Percentiles rank a stretch among this genome's conserved stretches.
Conservation (phyloP, 1,139 yeast species). For the Insectozyma bohioensis region DNA sequence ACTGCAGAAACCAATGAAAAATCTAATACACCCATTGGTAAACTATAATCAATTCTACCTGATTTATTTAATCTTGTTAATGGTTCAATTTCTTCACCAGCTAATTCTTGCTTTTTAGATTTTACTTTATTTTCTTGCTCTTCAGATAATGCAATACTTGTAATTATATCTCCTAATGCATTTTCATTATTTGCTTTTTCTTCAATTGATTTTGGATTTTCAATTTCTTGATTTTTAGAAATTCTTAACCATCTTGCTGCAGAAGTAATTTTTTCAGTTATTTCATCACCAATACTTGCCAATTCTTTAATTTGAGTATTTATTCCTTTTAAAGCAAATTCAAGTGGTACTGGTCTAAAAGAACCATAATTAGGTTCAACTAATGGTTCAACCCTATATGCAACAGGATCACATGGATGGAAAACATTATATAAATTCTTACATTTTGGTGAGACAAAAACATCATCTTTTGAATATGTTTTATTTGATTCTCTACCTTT, state of each 20-base stretch:
- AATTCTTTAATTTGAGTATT: slow-evolving; percentile 43
- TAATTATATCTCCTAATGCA: slow-evolving; percentile 46
- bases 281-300: slow-evolving; percentile 41
- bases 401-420: slow-evolving; percentile 89
- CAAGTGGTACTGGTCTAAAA: slow-evolving; percentile 59
- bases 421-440: slow-evolving; percentile 69
- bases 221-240: slow-evolving; percentile 8
- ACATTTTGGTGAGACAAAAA: slow-evolving; percentile 49
- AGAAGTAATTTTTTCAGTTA: slow-evolving; percentile 43
- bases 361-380: slow-evolving; percentile 54
- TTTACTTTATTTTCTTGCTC: slow-evolving; percentile 17
- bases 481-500: slow-evolving; percentile 28
- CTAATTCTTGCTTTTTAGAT: slow-evolving; percentile 3
- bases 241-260: slow-evolving; percentile 48
- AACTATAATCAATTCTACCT: slow-evolving; percentile 79
- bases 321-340: slow-evolving; percentile 53
- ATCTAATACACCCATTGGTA: slow-evolving; percentile 81
- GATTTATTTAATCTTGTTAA: slow-evolving; percentile 54
- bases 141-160: slow-evolving; percentile 28
- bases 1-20: slow-evolving; percentile 76
- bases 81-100: slow-evolving; percentile 15
- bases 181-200: slow-evolving; percentile 32
- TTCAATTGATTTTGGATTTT: slow-evolving; percentile 16
- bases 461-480: slow-evolving; percentile 10
- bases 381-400: slow-evolving; percentile 83